Evolutionary conservation across 768 basidiomycete species (phyloP), one percentile per base, ranked within the genome.

Genomic region (Mrakia frigida): DNA sequence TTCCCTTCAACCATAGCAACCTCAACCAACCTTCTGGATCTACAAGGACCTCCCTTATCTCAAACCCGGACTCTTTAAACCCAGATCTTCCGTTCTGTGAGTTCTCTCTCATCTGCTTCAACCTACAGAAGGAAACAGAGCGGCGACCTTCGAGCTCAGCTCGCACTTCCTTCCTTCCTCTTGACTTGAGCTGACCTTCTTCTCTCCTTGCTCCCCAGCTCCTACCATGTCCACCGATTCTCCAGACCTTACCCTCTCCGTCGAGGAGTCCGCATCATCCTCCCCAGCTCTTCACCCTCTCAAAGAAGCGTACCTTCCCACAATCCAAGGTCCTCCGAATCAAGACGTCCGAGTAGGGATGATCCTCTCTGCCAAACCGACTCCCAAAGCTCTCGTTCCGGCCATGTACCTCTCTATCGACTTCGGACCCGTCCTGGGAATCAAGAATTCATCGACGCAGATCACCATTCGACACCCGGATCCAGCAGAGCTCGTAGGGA

Each of bases 361-460:
- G 41, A 74, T 78, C 68, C 35, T 61, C 39, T 33, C 67, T 21
- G 67, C 71, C 28, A 78, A 74, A 33, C 77, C 73, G 0, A 78
- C 77, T 4, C 77, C 77, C 14, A 78, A 78, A 28, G 77, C 77
- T 11, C 73, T 78, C 23, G n/a, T n/a, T 10, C 77, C 77, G 1
- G 77, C 77, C 9, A 74, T 61, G 53, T 74, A 63, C 28, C 68
- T 78, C 3, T 63, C 56, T 2, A 74, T 78, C 60, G 77, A 78
- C 60, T 78, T 78, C 63, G 77, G 77, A 35, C 52, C 50, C 6
- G 67, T 59, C 7, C 65, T 77, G 21, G 76, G 76, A 21, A 43
- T 74, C n/a, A 65, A 59, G 52, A 33, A 74, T 41, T 70, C 73
- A 16, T 70, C 67, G 31, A 78, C 77, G 5, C 77, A 78, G 77